phyloP scores from a whole-genome alignment of 2,329 filamentous ascomycete species.

The Talaromyces funiculosus region DNA sequence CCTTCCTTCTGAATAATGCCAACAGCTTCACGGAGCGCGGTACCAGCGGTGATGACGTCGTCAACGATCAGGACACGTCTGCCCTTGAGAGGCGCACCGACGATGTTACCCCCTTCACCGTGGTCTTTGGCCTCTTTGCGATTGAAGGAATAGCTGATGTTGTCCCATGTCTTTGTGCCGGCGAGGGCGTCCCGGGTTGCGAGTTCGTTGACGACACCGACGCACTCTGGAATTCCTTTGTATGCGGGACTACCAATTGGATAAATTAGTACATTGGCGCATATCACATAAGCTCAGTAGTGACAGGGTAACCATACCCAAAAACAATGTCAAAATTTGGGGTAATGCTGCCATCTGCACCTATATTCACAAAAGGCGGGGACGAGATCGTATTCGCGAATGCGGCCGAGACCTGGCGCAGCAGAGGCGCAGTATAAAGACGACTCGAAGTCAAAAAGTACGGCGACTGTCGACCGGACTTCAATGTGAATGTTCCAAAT shows the following conservation, averaged over 20 bases:
- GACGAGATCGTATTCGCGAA: slow-evolving; percentile 62
- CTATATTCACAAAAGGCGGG: slow-evolving; percentile 39
- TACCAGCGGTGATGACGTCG: slow-evolving; percentile 94
- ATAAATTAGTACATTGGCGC: not conserved
- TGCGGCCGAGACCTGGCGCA: slow-evolving; percentile 70
- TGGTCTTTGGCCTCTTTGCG: slow-evolving; percentile 95
- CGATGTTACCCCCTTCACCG: slow-evolving; percentile 88
- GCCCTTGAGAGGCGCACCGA: slow-evolving; percentile 77
- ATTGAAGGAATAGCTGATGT: slow-evolving; percentile 82
- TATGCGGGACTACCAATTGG: slow-evolving; percentile 65
- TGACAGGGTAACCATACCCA: slow-evolving; percentile 37
- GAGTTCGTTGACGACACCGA: slow-evolving; percentile 69
- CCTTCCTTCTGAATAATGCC: slow-evolving; percentile 82
- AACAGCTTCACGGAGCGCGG: slow-evolving; percentile 87
- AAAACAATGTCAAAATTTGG: slow-evolving; percentile 79
- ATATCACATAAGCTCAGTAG: not conserved
- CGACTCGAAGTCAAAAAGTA: slow-evolving; percentile 98
- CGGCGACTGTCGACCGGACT: slow-evolving; percentile 81
- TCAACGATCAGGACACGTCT: slow-evolving; percentile 87
- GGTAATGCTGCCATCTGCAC: slow-evolving; percentile 28
- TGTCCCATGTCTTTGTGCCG: slow-evolving; percentile 55
- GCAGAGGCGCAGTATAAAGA: slow-evolving; percentile 75
- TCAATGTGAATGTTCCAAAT: slow-evolving; percentile 60
- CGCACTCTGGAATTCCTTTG: slow-evolving; percentile 91
- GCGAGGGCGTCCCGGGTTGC: slow-evolving; percentile 55